Base-by-base conservation (phyloP, 148 eudicot genomes). In the Cornus kousa region DNA sequence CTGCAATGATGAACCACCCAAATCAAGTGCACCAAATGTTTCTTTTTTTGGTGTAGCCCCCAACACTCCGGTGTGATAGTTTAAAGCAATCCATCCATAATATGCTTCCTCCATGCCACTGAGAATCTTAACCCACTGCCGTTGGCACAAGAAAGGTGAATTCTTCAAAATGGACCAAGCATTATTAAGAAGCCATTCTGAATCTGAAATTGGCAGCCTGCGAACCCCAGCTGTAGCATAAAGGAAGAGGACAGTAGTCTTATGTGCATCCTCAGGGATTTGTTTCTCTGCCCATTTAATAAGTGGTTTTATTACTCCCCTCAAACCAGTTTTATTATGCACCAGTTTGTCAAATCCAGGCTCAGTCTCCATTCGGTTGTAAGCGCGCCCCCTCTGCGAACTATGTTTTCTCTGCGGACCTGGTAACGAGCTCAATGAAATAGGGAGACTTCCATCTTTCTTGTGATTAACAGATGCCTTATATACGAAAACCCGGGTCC, bases 211-310 rank as follows among this genome's bases (percentile, higher is more conserved):
- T 46, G 92, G 98, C 80, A 96, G 80, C 86, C 97, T 91, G 57
- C 99, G 97, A 81, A 96, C 97, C 64, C 99, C 99, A 82, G 98
- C 99, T 78, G 99, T 96, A 74, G 99, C 98, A 81, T 91, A 91
- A 74, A 96, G 94, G 80, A 89, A 94, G 35, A 96, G 87, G 57
- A 94, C 90, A 43, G 99, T 94, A 10, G 89, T 77, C 83, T 90
- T 94, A 80, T 94, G 98, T n/a, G 94, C 92, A 48, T 76, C 74
- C 77, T 82, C 76, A 4, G 99, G 99, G 66, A 96, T 96, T 78
- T 96, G 93, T 81, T 91, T 96, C 85, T 88, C 88, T 19, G 99
- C 99, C 99, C 99, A 96, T 70, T 78, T 78, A 50, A 94, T 83
- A 59, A 96, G 97, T 67, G 99, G 99, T 78, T 87, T 89, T 82